A percentile compares a stretch with the other conserved stretches of the same genome.
Conservation (phyloP, 2,329 filamentous ascomycete species). For the Fusarium beomiforme region DNA sequence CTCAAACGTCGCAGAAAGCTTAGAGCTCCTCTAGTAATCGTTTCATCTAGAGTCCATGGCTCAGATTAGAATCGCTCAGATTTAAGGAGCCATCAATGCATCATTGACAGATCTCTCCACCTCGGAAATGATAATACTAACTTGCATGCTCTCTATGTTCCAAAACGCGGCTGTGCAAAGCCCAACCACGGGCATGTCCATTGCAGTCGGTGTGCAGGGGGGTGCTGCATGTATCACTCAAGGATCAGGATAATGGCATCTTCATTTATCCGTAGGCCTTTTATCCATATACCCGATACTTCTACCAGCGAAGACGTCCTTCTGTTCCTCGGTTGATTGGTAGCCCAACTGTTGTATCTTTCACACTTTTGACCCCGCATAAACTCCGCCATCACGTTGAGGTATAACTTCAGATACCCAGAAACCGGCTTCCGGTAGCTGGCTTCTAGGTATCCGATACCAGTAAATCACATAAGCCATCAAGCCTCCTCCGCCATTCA, state of each 20-base stretch:
- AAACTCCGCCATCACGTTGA: too few species aligned
- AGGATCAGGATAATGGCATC: background rate
- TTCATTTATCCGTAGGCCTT: background rate
- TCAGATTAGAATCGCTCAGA: background rate
- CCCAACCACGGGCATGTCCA: background rate
- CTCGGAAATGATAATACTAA: background rate
- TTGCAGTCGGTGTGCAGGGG: background rate
- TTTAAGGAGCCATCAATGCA: background rate
- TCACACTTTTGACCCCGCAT: too few species aligned
- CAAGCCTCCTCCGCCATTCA: too few species aligned
- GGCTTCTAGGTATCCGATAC: too few species aligned
- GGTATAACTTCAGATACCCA: too few species aligned
- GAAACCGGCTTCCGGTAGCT: too few species aligned
- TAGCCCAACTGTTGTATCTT: too few species aligned
- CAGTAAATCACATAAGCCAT: too few species aligned
- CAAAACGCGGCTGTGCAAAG: background rate
- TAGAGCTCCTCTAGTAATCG: too few species aligned
- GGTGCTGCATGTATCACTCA: background rate
- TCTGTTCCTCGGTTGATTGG: too few species aligned
- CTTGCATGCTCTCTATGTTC: background rate
- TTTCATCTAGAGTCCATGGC: background rate
- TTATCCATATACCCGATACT: background rate
- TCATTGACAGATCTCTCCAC: background rate
- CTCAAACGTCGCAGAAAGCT: accelerated
- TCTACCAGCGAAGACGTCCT: too few species aligned